Percentiles rank a stretch among this genome's conserved stretches.
These are phyloP conservation scores for Medicago arabica DNA, from an alignment of 306 rosid species.

Conservation along the genomic window DNA sequence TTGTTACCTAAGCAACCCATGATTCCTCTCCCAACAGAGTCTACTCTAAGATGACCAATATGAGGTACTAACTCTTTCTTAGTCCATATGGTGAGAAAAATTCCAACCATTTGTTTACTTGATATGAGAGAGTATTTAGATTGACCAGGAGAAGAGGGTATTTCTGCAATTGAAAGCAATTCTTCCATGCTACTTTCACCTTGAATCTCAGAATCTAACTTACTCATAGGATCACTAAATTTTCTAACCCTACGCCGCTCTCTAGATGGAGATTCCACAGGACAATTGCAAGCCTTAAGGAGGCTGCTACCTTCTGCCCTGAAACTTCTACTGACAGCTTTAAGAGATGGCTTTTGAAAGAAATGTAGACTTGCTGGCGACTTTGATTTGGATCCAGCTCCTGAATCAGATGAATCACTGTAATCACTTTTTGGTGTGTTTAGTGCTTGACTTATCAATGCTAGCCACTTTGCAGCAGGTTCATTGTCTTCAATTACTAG, in stretches of 20 bases:
- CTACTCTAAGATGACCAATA: conserved; percentile 84
- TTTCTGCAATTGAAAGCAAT: conserved; percentile 62
- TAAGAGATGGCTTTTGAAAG: conserved; percentile 83
- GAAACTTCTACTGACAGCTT: conserved; percentile 61
- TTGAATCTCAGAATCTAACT: conserved; percentile 42
- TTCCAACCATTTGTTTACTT: conserved; percentile 95
- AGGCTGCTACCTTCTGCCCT: conserved; percentile 65
- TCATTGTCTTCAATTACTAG: conserved; percentile 91
- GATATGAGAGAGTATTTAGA: conserved; percentile 63
- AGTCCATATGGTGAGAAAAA: conserved; percentile 83
- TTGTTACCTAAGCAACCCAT: conserved; percentile 94
- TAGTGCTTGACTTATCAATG: conserved; percentile 75
- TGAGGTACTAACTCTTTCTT: conserved; percentile 77
- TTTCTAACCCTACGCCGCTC: conserved; percentile 64
- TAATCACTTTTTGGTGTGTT: conserved; percentile 60
- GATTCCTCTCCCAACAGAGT: conserved; percentile 87
- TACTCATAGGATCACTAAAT: conserved; percentile 48
- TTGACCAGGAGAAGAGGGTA: conserved; percentile 45
- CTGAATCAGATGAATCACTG: conserved; percentile 47
- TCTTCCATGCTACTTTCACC: conserved; percentile 49
- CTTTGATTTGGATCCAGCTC: conserved; percentile 45
- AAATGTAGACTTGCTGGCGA: conserved; percentile 54
- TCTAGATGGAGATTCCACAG: conserved; percentile 51
- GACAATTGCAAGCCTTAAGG: conserved; percentile 85
- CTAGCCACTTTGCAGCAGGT: conserved; percentile 91